phyloP scores from a whole-genome alignment of 2,329 filamentous ascomycete genomes.

The Hypoxylon sp. region DNA sequence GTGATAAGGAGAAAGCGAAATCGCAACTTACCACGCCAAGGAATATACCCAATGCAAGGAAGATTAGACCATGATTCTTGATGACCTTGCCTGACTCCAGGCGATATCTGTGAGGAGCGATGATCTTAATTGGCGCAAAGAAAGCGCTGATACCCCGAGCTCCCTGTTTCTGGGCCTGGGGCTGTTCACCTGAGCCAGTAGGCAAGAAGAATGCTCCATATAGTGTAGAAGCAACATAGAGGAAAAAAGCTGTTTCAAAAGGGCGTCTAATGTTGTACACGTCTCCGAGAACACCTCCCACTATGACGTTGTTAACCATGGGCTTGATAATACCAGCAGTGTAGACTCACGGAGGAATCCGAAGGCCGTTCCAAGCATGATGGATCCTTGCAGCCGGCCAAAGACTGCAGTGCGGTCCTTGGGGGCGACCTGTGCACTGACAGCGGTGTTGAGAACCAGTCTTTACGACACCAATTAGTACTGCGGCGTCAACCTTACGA shows the following conservation, averaged over 20 bases:
- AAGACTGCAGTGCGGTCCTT: constrained; percentile 72
- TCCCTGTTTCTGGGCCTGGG: constrained; percentile 38
- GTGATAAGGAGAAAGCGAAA: neutral
- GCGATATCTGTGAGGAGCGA: constrained; percentile 68
- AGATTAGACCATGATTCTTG: constrained; percentile 71
- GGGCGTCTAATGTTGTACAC: constrained; percentile 72
- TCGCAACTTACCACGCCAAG: constrained; percentile 66
- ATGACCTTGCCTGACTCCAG: constrained; percentile 62
- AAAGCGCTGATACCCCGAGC: constrained; percentile 63
- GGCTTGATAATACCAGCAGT: neutral
- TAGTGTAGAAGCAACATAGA: constrained; percentile 63
- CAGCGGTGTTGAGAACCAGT: constrained; percentile 75
- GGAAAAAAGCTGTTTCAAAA: constrained; percentile 71
- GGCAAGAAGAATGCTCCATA: constrained; percentile 60
- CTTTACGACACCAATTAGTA: constrained; percentile 29
- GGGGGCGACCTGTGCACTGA: constrained; percentile 73
- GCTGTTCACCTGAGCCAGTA: constrained; percentile 43
- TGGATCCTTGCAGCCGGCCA: constrained; percentile 72
- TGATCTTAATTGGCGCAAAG: constrained; percentile 72
- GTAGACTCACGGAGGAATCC: constrained; percentile 67
- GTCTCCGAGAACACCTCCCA: constrained; percentile 75
- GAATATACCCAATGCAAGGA: constrained; percentile 75
- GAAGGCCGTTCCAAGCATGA: constrained; percentile 74
- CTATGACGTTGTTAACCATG: constrained; percentile 47
- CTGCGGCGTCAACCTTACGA: neutral